These are phyloP conservation scores for Eimeria acervulina DNA, from an alignment of 169 alveolate genomes.

Conservation along the genomic window DNA sequence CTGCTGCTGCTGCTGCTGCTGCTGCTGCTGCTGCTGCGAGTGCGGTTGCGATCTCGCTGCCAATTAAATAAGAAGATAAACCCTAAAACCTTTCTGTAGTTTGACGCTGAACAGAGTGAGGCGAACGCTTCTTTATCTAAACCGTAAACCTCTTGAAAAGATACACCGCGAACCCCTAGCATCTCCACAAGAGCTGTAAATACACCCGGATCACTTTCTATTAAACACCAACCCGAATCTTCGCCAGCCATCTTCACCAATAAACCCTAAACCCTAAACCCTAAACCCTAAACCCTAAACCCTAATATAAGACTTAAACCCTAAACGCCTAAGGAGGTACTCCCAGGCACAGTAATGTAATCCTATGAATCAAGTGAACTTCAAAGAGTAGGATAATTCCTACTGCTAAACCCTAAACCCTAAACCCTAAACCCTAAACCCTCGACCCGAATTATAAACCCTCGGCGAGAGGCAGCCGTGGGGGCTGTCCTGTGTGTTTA, in stretches of 20 bases:
- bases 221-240: conserved; percentile 92
- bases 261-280: too few relatives aligned
- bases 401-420: neutral
- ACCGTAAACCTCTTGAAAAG: conserved; percentile 94
- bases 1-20: too few relatives aligned
- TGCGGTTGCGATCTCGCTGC: conserved; percentile 86
- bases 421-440: neutral
- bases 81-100: conserved; percentile 80
- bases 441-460: too few relatives aligned
- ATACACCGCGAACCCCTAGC: conserved; percentile 94
- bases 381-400: too few relatives aligned
- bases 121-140: conserved; percentile 89
- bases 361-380: neutral
- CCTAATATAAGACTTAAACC: neutral
- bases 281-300: neutral
- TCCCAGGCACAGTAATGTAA: neutral
- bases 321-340: neutral
- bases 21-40: neutral
- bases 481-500: neutral
- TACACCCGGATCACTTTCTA: conserved; percentile 98
- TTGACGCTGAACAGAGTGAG: neutral
- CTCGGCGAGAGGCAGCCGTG: too few relatives aligned
- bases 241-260: neutral
- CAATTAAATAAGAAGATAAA: conserved; percentile 94
- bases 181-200: conserved; percentile 94